phyloP scores from a whole-genome alignment of 768 basidiomycete genomes.

The Boletus rufocinnamomeus region DNA sequence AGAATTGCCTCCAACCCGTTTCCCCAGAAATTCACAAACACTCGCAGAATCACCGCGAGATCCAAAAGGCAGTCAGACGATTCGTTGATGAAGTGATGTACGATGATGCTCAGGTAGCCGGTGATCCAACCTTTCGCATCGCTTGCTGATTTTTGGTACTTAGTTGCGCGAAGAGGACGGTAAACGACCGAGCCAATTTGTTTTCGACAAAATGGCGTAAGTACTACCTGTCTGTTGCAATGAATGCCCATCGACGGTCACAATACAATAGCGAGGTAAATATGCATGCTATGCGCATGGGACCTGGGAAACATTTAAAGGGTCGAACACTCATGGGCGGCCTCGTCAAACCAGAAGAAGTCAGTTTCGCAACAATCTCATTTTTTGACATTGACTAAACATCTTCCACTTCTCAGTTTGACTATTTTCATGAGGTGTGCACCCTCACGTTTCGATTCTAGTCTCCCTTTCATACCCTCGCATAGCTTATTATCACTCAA shows the following conservation, averaged over 20 bases:
- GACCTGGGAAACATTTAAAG: constrained; percentile 84
- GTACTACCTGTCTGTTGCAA: constrained; percentile 11
- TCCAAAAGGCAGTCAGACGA: constrained; percentile 51
- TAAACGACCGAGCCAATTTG: constrained; percentile 77
- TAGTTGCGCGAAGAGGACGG: constrained; percentile 81
- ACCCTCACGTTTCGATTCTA: constrained; percentile 27
- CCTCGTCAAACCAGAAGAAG: constrained; percentile 73
- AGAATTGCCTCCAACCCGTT: constrained; percentile 15
- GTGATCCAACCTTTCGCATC: constrained; percentile 14
- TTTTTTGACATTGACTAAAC: constrained; percentile 8
- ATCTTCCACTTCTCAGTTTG: constrained; percentile 44
- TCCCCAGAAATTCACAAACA: constrained; percentile 9
- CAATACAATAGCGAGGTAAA: constrained; percentile 52
- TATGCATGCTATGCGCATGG: constrained; percentile 88
- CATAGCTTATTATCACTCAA: constrained; percentile 61
- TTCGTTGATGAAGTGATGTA: constrained; percentile 71
- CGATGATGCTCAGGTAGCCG: constrained; percentile 38
- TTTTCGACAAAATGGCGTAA: constrained; percentile 83
- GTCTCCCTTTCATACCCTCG: background rate
- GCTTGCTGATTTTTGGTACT: constrained; percentile 7
- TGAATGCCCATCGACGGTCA: background rate
- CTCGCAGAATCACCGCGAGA: constrained; percentile 46
- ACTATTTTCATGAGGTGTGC: constrained; percentile 71
- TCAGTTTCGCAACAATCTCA: constrained; percentile 26
- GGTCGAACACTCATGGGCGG: constrained; percentile 76